Evolutionary conservation across 2,329 filamentous ascomycete genomes (phyloP), one percentile per base, ranked within the genome.

Genomic region (Tolypocladium nubicola): DNA sequence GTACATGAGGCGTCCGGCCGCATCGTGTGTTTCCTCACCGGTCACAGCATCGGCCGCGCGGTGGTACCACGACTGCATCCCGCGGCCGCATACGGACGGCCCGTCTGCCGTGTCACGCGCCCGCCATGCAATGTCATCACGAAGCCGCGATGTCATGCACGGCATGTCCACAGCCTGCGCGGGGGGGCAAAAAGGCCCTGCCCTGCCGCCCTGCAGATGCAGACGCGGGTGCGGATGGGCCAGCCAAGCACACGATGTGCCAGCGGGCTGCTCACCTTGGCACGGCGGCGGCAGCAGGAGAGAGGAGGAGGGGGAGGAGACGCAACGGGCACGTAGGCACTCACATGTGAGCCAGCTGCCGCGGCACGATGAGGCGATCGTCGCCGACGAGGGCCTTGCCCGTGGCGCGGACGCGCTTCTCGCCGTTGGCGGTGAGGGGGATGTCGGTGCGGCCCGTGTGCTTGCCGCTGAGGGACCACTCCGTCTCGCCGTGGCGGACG

Each of bases 401-500:
- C 0, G 93, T 97, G 1, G 87, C 85, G 58, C 75, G 77, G 58
- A 92, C 81, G 59, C 88, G 81, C 70, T 84, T 88, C 76, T 91
- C 88, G 55, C 93, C 93, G 68, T 90, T 88, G 54, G 79, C 75
- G 1, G 92, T 97, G 41, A 97, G 78, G 1, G 90, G 86, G 4
- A 97, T 88, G 67, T 97, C 92, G n/a, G 88, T 89, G 35, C 77
- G 80, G 55, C 91, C 88, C 0, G 93, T 97, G 73, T 97, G 90
- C 55, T 85, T 81, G 57, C 90, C 92, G 64, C 87, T 87, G 53
- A 96, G 83, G 6, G 89, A 95, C 92, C 92, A 97, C 76, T 96
- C 90, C 4, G 92, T 97, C 76, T 97, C 90, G 73, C 92, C 93
- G 69, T 97, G 92, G 65, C 92, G 89, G 70, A 91, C 76, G 64